These are phyloP conservation scores for Eutypella sp. DNA, from an alignment of 2,329 filamentous ascomycete species.

Conservation along the genomic window DNA sequence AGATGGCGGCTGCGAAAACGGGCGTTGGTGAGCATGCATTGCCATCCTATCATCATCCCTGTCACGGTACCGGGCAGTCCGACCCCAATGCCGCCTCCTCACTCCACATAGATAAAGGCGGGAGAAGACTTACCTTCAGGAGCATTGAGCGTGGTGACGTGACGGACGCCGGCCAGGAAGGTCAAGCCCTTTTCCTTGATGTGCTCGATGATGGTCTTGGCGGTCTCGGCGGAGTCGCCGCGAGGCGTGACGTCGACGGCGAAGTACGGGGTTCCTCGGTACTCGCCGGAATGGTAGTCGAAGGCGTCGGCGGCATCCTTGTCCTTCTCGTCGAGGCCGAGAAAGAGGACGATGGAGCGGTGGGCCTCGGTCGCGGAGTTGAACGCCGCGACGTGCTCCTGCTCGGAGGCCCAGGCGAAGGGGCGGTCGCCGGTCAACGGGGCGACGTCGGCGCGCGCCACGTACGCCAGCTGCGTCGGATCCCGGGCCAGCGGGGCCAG, in stretches of 20 bases:
- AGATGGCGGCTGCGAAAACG: slow-evolving; percentile 68
- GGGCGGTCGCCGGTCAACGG: slow-evolving; percentile 66
- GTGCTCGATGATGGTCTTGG: slow-evolving; percentile 53
- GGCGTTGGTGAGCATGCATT: neutral
- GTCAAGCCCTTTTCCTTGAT: slow-evolving; percentile 56
- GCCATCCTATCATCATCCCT: no score
- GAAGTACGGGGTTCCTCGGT: slow-evolving; percentile 79
- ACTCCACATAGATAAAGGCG: no score
- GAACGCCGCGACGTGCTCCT: slow-evolving; percentile 65
- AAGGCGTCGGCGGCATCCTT: slow-evolving; percentile 39
- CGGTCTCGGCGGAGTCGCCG: slow-evolving; percentile 56
- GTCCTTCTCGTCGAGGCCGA: slow-evolving; percentile 69
- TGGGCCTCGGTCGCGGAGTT: slow-evolving; percentile 62
- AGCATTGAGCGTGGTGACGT: slow-evolving; percentile 40
- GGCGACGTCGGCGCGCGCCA: slow-evolving; percentile 63
- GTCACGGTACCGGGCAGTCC: no score
- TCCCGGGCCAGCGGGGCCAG: slow-evolving; percentile 68
- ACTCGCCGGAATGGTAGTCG: slow-evolving; percentile 62
- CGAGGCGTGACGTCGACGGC: slow-evolving; percentile 81
- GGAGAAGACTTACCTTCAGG: slow-evolving; percentile 44
- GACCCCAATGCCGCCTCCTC: no score
- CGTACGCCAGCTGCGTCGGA: slow-evolving; percentile 59
- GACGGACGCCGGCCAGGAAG: slow-evolving; percentile 56
- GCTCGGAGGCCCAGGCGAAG: slow-evolving; percentile 67
- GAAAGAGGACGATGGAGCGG: slow-evolving; percentile 70